phyloP scores from a whole-genome alignment of 2,329 filamentous ascomycete species.

The Cercospora citrullina region DNA sequence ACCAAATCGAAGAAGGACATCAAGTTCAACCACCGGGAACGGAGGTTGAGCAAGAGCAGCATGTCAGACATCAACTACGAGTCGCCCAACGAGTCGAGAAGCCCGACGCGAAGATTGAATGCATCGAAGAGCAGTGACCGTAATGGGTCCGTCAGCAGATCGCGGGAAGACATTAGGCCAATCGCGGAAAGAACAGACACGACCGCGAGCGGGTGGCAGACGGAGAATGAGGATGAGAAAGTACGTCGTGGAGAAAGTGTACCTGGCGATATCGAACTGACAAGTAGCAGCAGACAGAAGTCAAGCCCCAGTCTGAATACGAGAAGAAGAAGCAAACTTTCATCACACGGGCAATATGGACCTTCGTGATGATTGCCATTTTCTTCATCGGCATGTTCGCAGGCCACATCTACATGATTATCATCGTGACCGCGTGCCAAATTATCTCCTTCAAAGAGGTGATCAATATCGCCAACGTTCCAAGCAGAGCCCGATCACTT shows the following conservation, averaged over 20 bases:
- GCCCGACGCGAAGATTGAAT: slow-evolving; percentile 42
- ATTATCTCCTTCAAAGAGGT: slow-evolving; percentile 99
- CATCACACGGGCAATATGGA: slow-evolving; percentile 96
- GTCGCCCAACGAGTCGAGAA: slow-evolving; percentile 31
- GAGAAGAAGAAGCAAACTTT: slow-evolving; percentile 99
- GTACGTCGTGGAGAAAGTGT: slow-evolving; percentile 13
- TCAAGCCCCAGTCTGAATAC: slow-evolving; percentile 62
- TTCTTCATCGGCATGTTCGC: slow-evolving; percentile 94
- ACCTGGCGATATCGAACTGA: background rate
- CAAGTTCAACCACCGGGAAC: slow-evolving; percentile 59
- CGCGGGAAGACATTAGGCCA: slow-evolving; percentile 27
- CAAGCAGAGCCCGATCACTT: slow-evolving; percentile 84
- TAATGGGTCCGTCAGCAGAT: slow-evolving; percentile 40
- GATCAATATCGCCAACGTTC: slow-evolving; percentile 94
- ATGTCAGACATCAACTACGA: slow-evolving; percentile 54
- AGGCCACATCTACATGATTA: slow-evolving; percentile 96
- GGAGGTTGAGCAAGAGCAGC: slow-evolving; percentile 60
- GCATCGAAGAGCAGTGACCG: slow-evolving; percentile 53
- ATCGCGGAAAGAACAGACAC: slow-evolving; percentile 31
- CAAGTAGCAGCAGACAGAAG: slow-evolving; percentile 19
- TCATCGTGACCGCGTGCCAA: slow-evolving; percentile 87
- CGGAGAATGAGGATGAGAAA: slow-evolving; percentile 39
- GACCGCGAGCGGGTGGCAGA: slow-evolving; percentile 38
- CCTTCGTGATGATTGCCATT: slow-evolving; percentile 89
- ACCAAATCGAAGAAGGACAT: slow-evolving; percentile 59